Base-by-base conservation (phyloP, 805 yeast genomes). In the Saccharomycopsis lassenensis region DNA sequence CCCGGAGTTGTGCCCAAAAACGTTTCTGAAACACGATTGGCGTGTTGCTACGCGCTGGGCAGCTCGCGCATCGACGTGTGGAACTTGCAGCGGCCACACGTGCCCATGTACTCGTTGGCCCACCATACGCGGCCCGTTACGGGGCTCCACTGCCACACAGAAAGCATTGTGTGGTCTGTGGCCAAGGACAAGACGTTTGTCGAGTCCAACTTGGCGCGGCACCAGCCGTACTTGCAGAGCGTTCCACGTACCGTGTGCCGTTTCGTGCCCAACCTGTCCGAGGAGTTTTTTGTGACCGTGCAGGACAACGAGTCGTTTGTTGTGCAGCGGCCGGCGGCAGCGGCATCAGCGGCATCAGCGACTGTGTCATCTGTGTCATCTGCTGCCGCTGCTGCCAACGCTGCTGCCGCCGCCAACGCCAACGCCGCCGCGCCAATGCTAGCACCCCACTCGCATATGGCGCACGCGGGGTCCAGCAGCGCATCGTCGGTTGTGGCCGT, bases 61-160 rank as follows among this genome's bases (percentile, higher is more conserved):
- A 77, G 79, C 51, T 79, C 76, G 38, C 57, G 80, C 46, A 77
- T 77, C 33, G 86, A 80, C 48, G 93, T 80, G 48, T 46, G 61
- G 28, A 70, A 34, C 26, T 27, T 27, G 19, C 27, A 33, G 15
- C 24, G 46, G 30, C 29, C 33, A 12, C 17, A 36, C 24, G 30
- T 39, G 8, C 46, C 40, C 2, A 19, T 30, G 10, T 42, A 39
- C 31, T 31, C 35, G 3, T 24, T 42, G n/a, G 5, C 8, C 7
- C 25, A 32, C 14, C 44, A 48, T 8, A 16, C 37, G 4, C 29
- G 34, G 15, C 36, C 34, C 2, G 59, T 59, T 2, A 62, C 66
- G 26, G 74, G 71, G 23, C 50, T 73, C 10, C 52, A 67, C 11
- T 67, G 71, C 57, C 61, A 67, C 24, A 49, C 63, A 6, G 58